Base-by-base conservation (phyloP, 371 early-diverging fungal species). In the Capniomyces stellatus region DNA sequence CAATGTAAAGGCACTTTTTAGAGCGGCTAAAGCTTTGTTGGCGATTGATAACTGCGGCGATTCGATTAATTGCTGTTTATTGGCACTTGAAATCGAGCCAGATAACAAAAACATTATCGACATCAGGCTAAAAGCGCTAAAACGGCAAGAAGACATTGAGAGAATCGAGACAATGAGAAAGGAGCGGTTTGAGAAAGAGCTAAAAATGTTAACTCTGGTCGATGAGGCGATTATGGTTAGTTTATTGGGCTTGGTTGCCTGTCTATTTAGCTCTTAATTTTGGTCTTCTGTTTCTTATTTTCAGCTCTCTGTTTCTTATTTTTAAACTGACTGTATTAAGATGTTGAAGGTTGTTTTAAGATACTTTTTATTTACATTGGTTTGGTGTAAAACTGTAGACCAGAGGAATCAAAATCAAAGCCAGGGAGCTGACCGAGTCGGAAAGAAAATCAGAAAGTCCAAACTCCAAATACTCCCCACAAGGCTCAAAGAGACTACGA, bases 1-100 rank as follows among this genome's bases (percentile, higher is more conserved):
- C 40, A 86, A 89, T 46, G 73, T 87, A 52, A 97, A 97, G 63
- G 96, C 95, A 0, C 78, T 81, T 44, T 97, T 81, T 72, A 79
- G 96, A 19, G 88, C 94, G 0, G 82, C 83, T 1, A 81, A 79
- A 54, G 98, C 96, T 0, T 71, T 85, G 6, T 62, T 73, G 41
- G 72, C 73, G 2, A 65, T 97, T 49, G 93, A 87, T 40, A 79
- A 80, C 60, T 62, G 81, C 19, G 74, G 70, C 12, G 93, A 95
- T 64, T 89, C 92, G 0, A 58, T 78, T 19, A 92, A 91, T 65
- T 87, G 87, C 64, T 87, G 85, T 58, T 74, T 77, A 27, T 60
- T 63, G 61, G 70, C 49, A 69, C 76, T 59, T 85, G 80, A 0
- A 60, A 84, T 76, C 3, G 88, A 89, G 23, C 81, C 88, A 0